Conservation (phyloP, 2,329 filamentous ascomycete species). For the Bipolaris sorokiniana region DNA sequence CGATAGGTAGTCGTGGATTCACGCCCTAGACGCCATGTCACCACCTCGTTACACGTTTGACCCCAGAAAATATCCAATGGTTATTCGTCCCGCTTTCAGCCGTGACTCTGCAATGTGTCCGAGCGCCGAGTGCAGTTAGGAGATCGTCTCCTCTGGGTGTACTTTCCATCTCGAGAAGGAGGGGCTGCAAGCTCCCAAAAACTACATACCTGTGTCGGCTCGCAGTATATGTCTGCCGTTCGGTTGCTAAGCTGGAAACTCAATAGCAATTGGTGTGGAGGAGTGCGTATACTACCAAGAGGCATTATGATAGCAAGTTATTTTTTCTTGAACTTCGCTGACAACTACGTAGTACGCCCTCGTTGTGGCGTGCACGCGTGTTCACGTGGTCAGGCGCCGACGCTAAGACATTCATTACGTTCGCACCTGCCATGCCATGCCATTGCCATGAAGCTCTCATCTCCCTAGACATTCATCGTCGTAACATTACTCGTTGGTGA, state of each 20-base stretch:
- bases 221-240: neutral
- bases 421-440: neutral
- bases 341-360: neutral
- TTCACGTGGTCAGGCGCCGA: neutral
- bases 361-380: neutral
- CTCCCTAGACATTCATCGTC: neutral
- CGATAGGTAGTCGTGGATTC: neutral
- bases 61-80: neutral
- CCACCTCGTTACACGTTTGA: neutral
- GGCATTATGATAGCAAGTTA: too few relatives aligned
- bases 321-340: neutral
- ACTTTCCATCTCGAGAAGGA: neutral
- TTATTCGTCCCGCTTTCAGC: neutral
- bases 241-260: neutral
- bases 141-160: too few relatives aligned
- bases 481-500: too few relatives aligned
- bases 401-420: neutral
- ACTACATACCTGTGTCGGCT: neutral
- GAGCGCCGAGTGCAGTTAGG: too few relatives aligned
- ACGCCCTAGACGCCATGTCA: slow-evolving; percentile 8
- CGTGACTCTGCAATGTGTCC: too few relatives aligned
- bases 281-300: neutral
- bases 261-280: neutral
- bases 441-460: neutral
- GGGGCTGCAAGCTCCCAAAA: too few relatives aligned